A percentile compares a stretch with the other conserved stretches of the same genome.
These are phyloP conservation scores for Antarctomyces pellizariae DNA, from an alignment of 495 filamentous ascomycete species.

Conservation along the genomic window DNA sequence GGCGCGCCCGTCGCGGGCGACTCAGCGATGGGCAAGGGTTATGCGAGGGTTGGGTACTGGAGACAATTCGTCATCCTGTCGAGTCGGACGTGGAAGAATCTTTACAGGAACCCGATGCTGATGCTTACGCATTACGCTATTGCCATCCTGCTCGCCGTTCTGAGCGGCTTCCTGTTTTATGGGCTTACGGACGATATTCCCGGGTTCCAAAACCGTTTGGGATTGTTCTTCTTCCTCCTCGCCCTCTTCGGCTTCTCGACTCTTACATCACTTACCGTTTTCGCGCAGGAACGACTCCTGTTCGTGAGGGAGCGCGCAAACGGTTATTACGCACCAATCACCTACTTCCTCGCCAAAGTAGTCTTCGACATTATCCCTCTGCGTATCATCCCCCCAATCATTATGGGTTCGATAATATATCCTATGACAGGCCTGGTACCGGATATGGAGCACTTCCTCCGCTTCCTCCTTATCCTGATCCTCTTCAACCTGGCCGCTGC, in stretches of 20 bases:
- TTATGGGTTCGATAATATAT: constrained; percentile 93
- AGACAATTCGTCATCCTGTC: constrained; percentile 80
- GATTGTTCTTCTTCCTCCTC: constrained; percentile 92
- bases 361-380: constrained; percentile 89
- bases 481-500: constrained; percentile 92
- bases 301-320: constrained; percentile 93
- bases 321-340: constrained; percentile 88
- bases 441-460: constrained; percentile 62
- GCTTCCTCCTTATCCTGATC: constrained; percentile 76
- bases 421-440: constrained; percentile 93
- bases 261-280: constrained; percentile 78
- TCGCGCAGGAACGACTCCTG: constrained; percentile 72
- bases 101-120: constrained; percentile 92
- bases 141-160: constrained; percentile 77
- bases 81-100: constrained; percentile 81
- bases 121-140: constrained; percentile 99
- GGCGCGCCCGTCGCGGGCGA: constrained; percentile 17
- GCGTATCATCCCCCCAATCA: constrained; percentile 79
- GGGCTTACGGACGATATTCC: constrained; percentile 86
- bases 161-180: constrained; percentile 91
- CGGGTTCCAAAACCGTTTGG: constrained; percentile 96
- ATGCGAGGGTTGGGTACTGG: constrained; percentile 51
- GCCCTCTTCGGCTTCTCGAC: constrained; percentile 95
- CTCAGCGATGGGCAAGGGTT: constrained; percentile 44
- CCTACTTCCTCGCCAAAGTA: constrained; percentile 91